Evolutionary conservation across 805 yeast species (phyloP).

Genomic region (Suhomyces canberraensis): DNA sequence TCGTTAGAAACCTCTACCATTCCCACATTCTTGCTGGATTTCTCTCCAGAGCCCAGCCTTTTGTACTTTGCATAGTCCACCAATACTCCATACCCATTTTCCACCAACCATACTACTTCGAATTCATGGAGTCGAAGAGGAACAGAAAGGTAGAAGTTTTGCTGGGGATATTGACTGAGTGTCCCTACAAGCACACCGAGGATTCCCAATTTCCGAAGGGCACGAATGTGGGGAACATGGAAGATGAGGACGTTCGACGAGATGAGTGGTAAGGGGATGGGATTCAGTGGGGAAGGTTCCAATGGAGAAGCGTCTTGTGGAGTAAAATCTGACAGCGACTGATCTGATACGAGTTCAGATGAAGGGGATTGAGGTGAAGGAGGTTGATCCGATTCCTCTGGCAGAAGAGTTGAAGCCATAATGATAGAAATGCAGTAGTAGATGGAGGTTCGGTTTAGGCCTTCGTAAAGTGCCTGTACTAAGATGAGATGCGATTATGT

Average conservation of each 20-base stretch:
- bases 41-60: too few relatives aligned
- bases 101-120: slow-evolving; percentile 67
- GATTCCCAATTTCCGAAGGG: slow-evolving; percentile 57
- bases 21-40: not conserved
- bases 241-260: slow-evolving; percentile 51
- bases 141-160: slow-evolving; percentile 78
- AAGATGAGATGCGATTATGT: too few relatives aligned
- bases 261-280: slow-evolving; percentile 19
- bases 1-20: not conserved
- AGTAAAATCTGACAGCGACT: too few relatives aligned
- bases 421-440: too few relatives aligned
- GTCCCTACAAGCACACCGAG: slow-evolving; percentile 82
- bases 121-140: slow-evolving; percentile 74
- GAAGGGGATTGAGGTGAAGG: too few relatives aligned
- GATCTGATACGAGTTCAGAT: too few relatives aligned
- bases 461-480: too few relatives aligned
- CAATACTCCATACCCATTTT: slow-evolving; percentile 38
- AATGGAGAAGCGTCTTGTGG: too few relatives aligned
- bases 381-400: too few relatives aligned
- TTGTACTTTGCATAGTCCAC: slow-evolving; percentile 35
- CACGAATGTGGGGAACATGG: slow-evolving; percentile 49
- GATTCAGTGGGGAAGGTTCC: not conserved
- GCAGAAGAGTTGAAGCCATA: too few relatives aligned
- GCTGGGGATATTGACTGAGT: slow-evolving; percentile 88
- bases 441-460: too few relatives aligned